Evolutionary conservation across 176 grass and related monocot genomes (phyloP).

Genomic region (Otatea glauca): DNA sequence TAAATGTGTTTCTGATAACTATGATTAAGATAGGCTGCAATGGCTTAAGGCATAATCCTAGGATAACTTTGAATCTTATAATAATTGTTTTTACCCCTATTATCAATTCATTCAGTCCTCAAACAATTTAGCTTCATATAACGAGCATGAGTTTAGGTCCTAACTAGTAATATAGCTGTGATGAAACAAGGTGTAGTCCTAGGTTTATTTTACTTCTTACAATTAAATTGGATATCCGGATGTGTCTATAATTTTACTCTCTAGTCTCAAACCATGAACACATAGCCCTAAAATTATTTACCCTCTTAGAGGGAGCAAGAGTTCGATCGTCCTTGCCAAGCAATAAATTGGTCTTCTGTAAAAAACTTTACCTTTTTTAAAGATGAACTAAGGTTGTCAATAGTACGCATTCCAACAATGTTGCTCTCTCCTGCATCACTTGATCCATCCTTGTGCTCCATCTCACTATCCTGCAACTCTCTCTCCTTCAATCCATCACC

Average conservation of each 20-base stretch:
- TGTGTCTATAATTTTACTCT: background rate
- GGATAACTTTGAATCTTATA: background rate
- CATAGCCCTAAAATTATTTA: background rate
- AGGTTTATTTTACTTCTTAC: background rate
- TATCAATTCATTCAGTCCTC: background rate
- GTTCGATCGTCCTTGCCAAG: background rate
- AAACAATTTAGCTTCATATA: background rate
- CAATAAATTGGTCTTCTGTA: constrained; percentile 1
- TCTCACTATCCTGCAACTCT: background rate
- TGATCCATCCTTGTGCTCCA: constrained; percentile 35
- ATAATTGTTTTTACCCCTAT: background rate
- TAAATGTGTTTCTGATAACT: no score
- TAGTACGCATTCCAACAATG: background rate
- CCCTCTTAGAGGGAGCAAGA: background rate
- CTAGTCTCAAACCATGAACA: background rate
- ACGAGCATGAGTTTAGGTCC: background rate
- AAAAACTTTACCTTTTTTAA: constrained; percentile 35
- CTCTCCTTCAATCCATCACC: background rate
- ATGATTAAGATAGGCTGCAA: no score
- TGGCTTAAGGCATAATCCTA: background rate
- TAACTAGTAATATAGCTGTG: background rate
- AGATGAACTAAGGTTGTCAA: constrained; percentile 14
- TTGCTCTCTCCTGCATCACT: background rate
- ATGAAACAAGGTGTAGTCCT: background rate
- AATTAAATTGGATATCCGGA: background rate